phyloP scores from a whole-genome alignment of 108 stramenopile species.

The Pseudonitzschia multistriata region DNA sequence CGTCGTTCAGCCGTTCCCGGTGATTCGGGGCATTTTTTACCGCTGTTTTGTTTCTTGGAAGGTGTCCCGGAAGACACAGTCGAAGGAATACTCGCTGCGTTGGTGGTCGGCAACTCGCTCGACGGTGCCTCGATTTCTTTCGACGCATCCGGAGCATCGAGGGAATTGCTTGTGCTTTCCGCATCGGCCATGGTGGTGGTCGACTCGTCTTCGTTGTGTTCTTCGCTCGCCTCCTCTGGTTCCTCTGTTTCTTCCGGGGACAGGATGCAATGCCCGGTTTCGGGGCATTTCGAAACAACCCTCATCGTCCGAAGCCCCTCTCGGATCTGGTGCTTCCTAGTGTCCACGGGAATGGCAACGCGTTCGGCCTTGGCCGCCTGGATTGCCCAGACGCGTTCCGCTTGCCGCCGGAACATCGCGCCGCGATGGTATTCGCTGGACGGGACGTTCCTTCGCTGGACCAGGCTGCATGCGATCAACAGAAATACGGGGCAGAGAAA shows the following conservation, averaged over 20 bases:
- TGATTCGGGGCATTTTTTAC: not conserved
- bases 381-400: constrained; percentile 6
- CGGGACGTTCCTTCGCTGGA: not conserved
- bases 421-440: constrained; percentile 4
- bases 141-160: too few relatives aligned
- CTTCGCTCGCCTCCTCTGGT: not conserved
- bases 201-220: not conserved
- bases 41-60: not conserved
- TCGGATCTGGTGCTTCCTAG: not conserved
- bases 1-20: not conserved
- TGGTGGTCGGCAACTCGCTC: too few relatives aligned
- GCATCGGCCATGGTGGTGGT: not conserved
- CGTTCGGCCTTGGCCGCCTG: not conserved
- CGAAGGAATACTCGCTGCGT: not conserved
- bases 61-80: not conserved
- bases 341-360: not conserved
- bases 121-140: not conserved
- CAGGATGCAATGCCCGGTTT: not conserved
- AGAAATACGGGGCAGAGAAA: not conserved
- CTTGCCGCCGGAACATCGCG: constrained; percentile 8
- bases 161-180: not conserved
- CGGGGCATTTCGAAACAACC: constrained; percentile 1
- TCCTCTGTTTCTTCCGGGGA: not conserved
- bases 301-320: not conserved
- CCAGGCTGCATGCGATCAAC: not conserved